Evolutionary conservation across 1,284 basidiomycete species (phyloP), one percentile per base, ranked within the genome.

Genomic region (Cryptococcus sp.): DNA sequence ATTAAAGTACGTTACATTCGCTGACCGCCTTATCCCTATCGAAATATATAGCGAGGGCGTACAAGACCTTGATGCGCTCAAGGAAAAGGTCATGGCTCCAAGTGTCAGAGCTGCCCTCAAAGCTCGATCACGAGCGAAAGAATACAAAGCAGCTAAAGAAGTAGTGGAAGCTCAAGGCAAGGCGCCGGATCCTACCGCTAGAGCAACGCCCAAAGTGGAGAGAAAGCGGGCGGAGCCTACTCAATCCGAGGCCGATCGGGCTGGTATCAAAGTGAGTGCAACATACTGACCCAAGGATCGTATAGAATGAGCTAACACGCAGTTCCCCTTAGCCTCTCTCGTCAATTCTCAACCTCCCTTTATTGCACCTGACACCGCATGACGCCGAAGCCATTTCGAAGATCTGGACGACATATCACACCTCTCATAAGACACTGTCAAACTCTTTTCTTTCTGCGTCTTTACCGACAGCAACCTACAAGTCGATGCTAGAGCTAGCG

Each of bases 341-440:
- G 19, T 85, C 84, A 10, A 88, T 95, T 57, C 79, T 96, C 66
- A 91, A 94, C 75, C 75, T 93, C 15, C 79, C 85, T 17, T 85
- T 86, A 55, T 78, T 94, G 10, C 73, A 90, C 47, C 80, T 84
- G 25, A 83, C 83, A 2, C 85, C 88, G 0, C 89, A 93, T 67
- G 87, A 88, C 1, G 61, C 86, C 3, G 82, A 84, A 10, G 87
- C 89, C 70, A 83, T 97, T 63, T 83, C 86, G 4, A 82, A 86
- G 1, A 82, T 96, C 1, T 96, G 93, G 93, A 89, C 85, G n/a
- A 84, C 88, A 0, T 96, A 93, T 70, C 93, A 96, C 75, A 84
- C 86, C 17, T 85, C 88, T 3, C 85, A 88, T 13, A 81, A 84
- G 16, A 87, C 89, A 0, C 87, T 89, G 0, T 87, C 91, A 8